These are phyloP conservation scores for Paramecium sexaurelia DNA, from an alignment of 73 alveolate genomes.

Conservation along the genomic window DNA sequence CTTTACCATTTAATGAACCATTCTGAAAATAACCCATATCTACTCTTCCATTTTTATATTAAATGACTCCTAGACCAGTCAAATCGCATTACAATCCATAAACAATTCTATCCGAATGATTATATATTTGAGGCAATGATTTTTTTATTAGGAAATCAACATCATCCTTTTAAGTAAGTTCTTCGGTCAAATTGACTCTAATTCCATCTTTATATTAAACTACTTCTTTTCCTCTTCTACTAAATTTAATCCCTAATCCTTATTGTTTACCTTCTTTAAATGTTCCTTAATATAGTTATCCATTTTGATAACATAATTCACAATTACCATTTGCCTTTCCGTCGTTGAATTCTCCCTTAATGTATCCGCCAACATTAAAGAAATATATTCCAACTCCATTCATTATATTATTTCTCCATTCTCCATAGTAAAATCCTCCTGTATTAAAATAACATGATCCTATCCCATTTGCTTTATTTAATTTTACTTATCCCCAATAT, in stretches of 20 bases:
- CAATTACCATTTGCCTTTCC: constrained; percentile 37
- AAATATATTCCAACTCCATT: constrained; percentile 26
- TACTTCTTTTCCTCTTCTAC: constrained; percentile 52
- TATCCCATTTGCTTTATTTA: constrained; percentile 21
- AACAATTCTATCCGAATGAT: constrained; percentile 36
- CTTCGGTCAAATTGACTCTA: background rate
- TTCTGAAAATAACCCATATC: constrained; percentile 50
- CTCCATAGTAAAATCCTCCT: constrained; percentile 53
- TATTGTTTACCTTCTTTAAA: constrained; percentile 38
- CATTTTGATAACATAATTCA: constrained; percentile 38
- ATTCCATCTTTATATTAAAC: constrained; percentile 8
- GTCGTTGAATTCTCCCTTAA: background rate
- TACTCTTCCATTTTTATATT: background rate
- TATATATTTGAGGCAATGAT: background rate
- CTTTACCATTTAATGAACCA: constrained; percentile 43
- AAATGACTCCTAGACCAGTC: constrained; percentile 35
- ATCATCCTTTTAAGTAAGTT: background rate
- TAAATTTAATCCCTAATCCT: background rate
- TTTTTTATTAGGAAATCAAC: background rate
- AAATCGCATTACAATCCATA: constrained; percentile 52
- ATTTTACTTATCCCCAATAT: background rate
- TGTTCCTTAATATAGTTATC: background rate
- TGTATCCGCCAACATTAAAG: constrained; percentile 39
- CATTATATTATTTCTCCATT: background rate
- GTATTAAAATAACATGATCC: constrained; percentile 18